These are phyloP conservation scores for Leishmania turanica DNA, from an alignment of 208 protist species.

Conservation along the genomic window DNA sequence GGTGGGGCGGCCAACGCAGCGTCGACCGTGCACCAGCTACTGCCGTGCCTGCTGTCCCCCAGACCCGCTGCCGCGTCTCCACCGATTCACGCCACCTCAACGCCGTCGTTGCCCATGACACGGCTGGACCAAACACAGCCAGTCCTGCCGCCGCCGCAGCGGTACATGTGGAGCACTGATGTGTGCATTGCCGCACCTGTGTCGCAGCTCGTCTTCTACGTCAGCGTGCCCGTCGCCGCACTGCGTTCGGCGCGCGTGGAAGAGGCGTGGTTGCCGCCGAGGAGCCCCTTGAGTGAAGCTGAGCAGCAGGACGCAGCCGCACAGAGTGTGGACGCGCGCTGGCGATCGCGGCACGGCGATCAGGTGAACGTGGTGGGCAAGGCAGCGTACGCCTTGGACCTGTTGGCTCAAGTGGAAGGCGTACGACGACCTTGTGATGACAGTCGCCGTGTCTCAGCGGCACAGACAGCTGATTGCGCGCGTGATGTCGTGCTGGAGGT, in stretches of 20 bases:
- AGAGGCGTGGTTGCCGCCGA: conserved; percentile 12
- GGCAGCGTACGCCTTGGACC: conserved; percentile 15
- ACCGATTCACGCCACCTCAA: not conserved
- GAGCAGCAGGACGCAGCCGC: not conserved
- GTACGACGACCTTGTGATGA: not conserved
- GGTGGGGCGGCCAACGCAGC: not conserved
- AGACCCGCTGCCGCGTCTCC: not conserved
- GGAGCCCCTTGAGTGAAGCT: not conserved
- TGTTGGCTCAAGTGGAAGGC: not conserved
- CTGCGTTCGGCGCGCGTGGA: conserved; percentile 11
- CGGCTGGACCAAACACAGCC: not conserved
- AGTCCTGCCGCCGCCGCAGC: conserved; percentile 2
- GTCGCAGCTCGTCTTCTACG: conserved; percentile 14
- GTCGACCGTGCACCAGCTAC: not conserved
- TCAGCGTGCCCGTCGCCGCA: conserved; percentile 3
- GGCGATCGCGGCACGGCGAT: not conserved
- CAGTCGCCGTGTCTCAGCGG: not conserved
- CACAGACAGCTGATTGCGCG: not conserved
- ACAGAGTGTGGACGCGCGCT: not conserved
- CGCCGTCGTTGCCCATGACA: not conserved
- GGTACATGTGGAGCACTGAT: conserved; percentile 27
- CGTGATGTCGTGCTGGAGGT: conserved; percentile 26
- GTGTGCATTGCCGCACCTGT: conserved; percentile 3
- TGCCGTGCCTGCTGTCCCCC: not conserved
- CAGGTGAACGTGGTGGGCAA: conserved; percentile 6